These are phyloP conservation scores for Phalaenopsis hybrid DNA, from an alignment of 116 monocot species.

Conservation along the genomic window DNA sequence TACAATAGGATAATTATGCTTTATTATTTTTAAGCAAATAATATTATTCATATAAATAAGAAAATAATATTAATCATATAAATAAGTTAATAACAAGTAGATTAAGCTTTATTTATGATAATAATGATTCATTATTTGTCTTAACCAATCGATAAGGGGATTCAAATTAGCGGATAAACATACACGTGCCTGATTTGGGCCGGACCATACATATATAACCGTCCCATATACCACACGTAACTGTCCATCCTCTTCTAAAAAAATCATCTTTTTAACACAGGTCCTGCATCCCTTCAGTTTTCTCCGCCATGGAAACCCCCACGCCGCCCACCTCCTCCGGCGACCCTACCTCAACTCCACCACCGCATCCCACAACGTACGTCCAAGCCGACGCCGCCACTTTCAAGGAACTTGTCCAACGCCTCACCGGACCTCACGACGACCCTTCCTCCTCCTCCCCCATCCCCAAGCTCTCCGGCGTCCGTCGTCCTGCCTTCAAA, in stretches of 20 bases:
- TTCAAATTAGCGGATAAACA: not conserved
- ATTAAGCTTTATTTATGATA: no score
- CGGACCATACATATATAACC: not conserved
- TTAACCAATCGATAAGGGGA: no score
- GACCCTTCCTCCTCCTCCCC: not conserved
- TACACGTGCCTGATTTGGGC: not conserved
- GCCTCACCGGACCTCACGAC: conserved; percentile 46
- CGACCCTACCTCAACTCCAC: not conserved
- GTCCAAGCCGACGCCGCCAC: conserved; percentile 36
- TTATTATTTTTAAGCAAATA: no score
- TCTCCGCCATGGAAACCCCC: not conserved
- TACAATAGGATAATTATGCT: no score
- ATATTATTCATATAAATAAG: no score
- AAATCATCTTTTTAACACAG: not conserved
- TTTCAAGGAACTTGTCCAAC: conserved; percentile 58
- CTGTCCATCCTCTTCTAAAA: no score
- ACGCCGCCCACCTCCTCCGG: not conserved
- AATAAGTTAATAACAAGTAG: no score
- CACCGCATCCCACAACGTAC: conserved; percentile 24
- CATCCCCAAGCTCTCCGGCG: not conserved
- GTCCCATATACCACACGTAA: no score
- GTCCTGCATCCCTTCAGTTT: not conserved
- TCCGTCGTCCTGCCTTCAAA: conserved; percentile 29
- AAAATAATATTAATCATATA: no score
- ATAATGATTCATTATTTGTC: no score